phyloP scores from a whole-genome alignment of 768 basidiomycete genomes.

The Trametes punicea region DNA sequence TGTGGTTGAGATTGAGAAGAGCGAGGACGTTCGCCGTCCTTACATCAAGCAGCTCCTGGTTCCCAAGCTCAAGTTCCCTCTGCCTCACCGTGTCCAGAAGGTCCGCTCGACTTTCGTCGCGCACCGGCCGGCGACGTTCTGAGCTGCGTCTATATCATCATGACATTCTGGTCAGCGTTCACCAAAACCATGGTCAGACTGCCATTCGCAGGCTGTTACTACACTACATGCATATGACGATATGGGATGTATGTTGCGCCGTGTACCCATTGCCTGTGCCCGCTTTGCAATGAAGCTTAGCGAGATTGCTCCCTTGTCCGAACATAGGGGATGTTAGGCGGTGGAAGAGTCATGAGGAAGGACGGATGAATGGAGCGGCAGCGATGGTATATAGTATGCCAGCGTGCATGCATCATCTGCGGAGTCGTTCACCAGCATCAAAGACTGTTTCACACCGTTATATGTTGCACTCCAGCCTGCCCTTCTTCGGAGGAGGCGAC shows the following conservation, averaged over 20 bases:
- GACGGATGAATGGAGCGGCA: too few species aligned
- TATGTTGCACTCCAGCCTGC: too few species aligned
- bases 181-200: slow-evolving; percentile 13
- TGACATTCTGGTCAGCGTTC: slow-evolving; percentile 1
- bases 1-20: slow-evolving; percentile 93
- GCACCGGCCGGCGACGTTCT: slow-evolving; percentile 72
- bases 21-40: slow-evolving; percentile 87
- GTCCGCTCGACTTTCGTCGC: slow-evolving; percentile 79
- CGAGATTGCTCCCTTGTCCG: neutral
- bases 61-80: slow-evolving; percentile 94
- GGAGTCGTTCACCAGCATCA: too few species aligned
- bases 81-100: slow-evolving; percentile 86
- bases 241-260: slow-evolving; percentile 19
- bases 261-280: slow-evolving; percentile 5
- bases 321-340: too few species aligned
- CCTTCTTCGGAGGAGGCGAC: too few species aligned
- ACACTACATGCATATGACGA: slow-evolving; percentile 20
- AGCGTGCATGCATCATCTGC: too few species aligned
- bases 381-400: too few species aligned
- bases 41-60: slow-evolving; percentile 96
- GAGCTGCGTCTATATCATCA: slow-evolving; percentile 13
- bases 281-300: neutral
- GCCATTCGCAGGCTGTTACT: slow-evolving; percentile 5
- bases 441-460: too few species aligned
- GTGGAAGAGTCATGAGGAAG: too few species aligned